Conservation (phyloP, 2,329 filamentous ascomycete genomes). For the Trichophyton rubrum region DNA sequence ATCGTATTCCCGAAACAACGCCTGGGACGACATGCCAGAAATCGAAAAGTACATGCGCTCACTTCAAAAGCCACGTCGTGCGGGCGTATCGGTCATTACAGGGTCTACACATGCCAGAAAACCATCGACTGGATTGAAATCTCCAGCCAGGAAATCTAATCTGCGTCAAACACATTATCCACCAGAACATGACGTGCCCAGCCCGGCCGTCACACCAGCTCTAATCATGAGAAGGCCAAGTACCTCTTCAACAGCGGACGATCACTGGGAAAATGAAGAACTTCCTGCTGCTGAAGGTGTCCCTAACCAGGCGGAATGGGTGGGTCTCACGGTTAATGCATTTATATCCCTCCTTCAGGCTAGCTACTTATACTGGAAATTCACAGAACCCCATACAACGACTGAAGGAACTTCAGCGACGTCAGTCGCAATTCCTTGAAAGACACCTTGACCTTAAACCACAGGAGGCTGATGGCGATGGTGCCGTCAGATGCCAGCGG, state of each 20-base stretch:
- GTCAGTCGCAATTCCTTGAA: constrained; percentile 52
- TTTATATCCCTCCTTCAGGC: constrained; percentile 32
- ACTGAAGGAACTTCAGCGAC: constrained; percentile 56
- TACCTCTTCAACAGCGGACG: constrained; percentile 54
- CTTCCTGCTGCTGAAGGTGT: constrained; percentile 71
- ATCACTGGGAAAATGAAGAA: neutral
- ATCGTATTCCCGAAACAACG: constrained; percentile 50
- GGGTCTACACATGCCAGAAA: constrained; percentile 2
- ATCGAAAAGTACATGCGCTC: constrained; percentile 79
- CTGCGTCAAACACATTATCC: constrained; percentile 79
- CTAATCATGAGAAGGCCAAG: constrained; percentile 53
- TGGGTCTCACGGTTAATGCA: constrained; percentile 53
- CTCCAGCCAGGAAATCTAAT: constrained; percentile 37
- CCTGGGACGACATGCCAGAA: constrained; percentile 83
- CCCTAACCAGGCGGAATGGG: constrained; percentile 81
- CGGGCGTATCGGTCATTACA: constrained; percentile 28
- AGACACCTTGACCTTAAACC: neutral
- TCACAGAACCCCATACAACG: constrained; percentile 56
- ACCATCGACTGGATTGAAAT: constrained; percentile 17
- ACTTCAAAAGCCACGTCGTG: constrained; percentile 52
- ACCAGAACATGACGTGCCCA: constrained; percentile 66
- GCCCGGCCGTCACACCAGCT: constrained; percentile 79
- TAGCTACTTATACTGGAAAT: constrained; percentile 35
- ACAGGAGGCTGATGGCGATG: neutral
- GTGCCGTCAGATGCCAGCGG: neutral